Evolutionary conservation across 2,329 filamentous ascomycete genomes (phyloP), one percentile per base, ranked within the genome.

Genomic region (Colletotrichum spinosum): DNA sequence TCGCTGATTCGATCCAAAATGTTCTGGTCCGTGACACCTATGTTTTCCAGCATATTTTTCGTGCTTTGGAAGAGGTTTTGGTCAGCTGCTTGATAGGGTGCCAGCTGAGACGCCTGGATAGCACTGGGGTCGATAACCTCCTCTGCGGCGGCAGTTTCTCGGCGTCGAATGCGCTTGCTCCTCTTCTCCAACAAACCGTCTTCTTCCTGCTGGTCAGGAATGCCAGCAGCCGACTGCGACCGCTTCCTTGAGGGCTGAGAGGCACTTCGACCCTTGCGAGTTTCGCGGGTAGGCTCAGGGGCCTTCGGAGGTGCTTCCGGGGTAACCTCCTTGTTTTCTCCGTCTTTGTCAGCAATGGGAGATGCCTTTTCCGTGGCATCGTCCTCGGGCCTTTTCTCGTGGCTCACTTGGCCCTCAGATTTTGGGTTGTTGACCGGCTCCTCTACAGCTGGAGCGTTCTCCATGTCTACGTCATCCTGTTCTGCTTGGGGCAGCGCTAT

Each of bases 131-230:
- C 86, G 12, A 84, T 74, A 0, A 77, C 75, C 53, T 88, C 87
- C 41, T 86, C 87, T 4, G 78, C 75, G 10, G 78, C 75, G 10
- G 84, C 80, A 4, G 83, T 85, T 48, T 90, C 88, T 58, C 89
- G 82, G 15, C 87, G 84, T 50, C 89, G 83, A 37, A 88, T 88
- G 54, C 89, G 81, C 72, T 91, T 92, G 74, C 88, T 90, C 61
- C 88, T 81, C 71, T 90, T 90, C 57, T 86, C 84, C 10, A 85
- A 81, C 2, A 78, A 79, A 33, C 80, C 82, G 39, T 90, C 88
- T 55, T 90, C 88, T 8, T 88, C 86, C 1, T 72, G 79, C 0
- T 76, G 80, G 3, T 90, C 88, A 0, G 80, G 80, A 13, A 90
- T 75, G 3, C 88, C 88, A 5, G 88, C 88, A 37, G 78, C 77